Conservation (phyloP, 23 red algal genomes). For the Gracilaria vermiculophylla region DNA sequence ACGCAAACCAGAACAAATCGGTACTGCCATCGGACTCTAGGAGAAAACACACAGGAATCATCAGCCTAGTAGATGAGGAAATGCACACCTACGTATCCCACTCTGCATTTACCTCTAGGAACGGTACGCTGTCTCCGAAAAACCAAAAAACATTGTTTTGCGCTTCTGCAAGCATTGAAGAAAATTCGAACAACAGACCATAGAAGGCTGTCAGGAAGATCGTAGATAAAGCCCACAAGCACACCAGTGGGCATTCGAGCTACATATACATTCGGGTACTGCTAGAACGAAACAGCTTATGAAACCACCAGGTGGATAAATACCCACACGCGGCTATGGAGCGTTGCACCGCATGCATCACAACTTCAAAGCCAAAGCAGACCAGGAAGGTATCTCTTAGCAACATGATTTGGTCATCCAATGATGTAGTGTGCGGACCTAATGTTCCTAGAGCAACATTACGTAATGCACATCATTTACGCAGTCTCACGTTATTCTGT, state of each 20-base stretch:
- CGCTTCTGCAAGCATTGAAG: background rate
- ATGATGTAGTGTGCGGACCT: slow-evolving; percentile 16
- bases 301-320: background rate
- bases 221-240: slow-evolving; percentile 16
- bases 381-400: background rate
- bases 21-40: background rate
- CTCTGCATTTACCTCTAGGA: background rate
- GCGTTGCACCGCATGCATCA: background rate
- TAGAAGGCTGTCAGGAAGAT: background rate
- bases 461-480: background rate
- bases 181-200: background rate
- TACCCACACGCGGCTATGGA: background rate
- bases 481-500: background rate
- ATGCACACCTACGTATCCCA: slow-evolving; percentile 18
- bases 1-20: background rate
- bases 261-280: background rate
- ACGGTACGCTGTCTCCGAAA: background rate
- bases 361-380: background rate
- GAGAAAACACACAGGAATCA: background rate
- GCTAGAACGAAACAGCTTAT: background rate
- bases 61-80: slow-evolving; percentile 8
- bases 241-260: background rate
- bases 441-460: slow-evolving; percentile 1
- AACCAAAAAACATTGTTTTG: background rate
- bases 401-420: slow-evolving; percentile 19